These are phyloP conservation scores for Nemania sp. DNA, from an alignment of 2,329 filamentous ascomycete genomes.

Conservation along the genomic window DNA sequence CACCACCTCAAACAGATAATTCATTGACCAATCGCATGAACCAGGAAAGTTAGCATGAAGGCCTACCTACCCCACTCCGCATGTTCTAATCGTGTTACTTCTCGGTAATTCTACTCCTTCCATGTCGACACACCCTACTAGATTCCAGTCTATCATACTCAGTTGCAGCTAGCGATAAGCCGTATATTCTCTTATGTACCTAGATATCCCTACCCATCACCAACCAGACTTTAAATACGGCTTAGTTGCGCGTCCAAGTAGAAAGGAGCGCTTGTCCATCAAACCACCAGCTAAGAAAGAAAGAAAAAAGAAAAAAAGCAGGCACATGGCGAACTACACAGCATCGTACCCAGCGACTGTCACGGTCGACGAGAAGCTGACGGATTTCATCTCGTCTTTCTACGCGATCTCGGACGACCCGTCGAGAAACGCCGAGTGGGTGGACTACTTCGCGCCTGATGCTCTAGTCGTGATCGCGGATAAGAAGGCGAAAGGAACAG, in stretches of 20 bases:
- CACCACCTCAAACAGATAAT: no score
- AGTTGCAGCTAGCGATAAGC: neutral
- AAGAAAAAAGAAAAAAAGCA: neutral
- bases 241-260: neutral
- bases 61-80: no score
- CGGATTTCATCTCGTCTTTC: constrained; percentile 48
- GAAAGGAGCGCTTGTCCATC: neutral
- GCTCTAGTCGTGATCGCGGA: constrained; percentile 49
- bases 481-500: constrained; percentile 42
- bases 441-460: constrained; percentile 46
- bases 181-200: no score
- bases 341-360: constrained; percentile 36
- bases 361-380: constrained; percentile 27
- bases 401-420: constrained; percentile 49
- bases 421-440: constrained; percentile 49
- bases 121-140: no score
- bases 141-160: neutral
- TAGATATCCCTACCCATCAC: no score
- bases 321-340: constrained; percentile 27
- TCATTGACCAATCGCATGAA: no score
- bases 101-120: no score
- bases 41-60: no score
- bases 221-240: no score
- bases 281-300: neutral
- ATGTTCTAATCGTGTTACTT: no score